A percentile compares a stretch with the other conserved stretches of the same genome.
These are phyloP conservation scores for Ochromonas danica DNA, from an alignment of 108 stramenopile genomes.

Conservation along the genomic window DNA sequence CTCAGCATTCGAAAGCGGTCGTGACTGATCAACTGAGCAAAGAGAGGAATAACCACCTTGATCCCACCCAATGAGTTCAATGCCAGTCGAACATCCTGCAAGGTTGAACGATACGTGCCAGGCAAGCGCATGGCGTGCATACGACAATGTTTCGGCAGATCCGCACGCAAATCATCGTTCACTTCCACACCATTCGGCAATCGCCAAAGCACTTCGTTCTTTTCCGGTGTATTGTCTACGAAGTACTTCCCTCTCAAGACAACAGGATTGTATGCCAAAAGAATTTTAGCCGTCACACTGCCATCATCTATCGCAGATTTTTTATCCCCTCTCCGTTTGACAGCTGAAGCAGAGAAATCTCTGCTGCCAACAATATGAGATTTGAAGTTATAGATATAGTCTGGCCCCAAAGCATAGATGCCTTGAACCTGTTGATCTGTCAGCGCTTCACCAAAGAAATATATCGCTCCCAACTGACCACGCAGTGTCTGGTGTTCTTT, in stretches of 20 bases:
- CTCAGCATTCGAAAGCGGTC: too few relatives aligned
- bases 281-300: slow-evolving; percentile 35
- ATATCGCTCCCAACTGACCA: slow-evolving; percentile 53
- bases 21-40: too few relatives aligned
- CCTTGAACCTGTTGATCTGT: slow-evolving; percentile 35
- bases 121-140: slow-evolving; percentile 49
- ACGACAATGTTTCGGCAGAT: neutral
- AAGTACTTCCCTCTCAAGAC: slow-evolving; percentile 52
- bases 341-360: slow-evolving; percentile 27
- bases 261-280: slow-evolving; percentile 48
- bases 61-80: slow-evolving; percentile 49
- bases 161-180: neutral
- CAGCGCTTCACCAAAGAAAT: slow-evolving; percentile 46
- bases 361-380: neutral
- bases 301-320: slow-evolving; percentile 11
- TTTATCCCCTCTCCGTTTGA: neutral
- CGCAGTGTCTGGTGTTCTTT: neutral
- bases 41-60: slow-evolving; percentile 44
- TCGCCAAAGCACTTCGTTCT: slow-evolving; percentile 45
- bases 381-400: slow-evolving; percentile 49
- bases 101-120: slow-evolving; percentile 44
- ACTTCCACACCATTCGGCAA: neutral
- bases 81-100: slow-evolving; percentile 44
- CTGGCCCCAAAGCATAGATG: slow-evolving; percentile 46
- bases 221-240: slow-evolving; percentile 50